Conservation (phyloP, 2,329 filamentous ascomycete genomes). For the Diaporthe citri region DNA sequence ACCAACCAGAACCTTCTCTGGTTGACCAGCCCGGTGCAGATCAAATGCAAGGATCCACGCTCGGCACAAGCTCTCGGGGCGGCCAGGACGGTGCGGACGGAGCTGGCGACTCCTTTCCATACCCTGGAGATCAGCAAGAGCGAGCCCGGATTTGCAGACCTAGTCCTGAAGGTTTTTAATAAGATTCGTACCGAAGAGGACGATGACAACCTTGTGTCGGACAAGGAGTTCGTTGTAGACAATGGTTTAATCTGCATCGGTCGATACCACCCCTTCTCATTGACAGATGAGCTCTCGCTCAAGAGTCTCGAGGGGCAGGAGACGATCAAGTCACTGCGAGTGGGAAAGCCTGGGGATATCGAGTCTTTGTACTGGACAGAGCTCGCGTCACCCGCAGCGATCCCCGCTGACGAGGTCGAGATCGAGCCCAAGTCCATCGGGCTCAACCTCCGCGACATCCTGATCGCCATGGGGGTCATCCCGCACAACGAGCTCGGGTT, state of each 20-base stretch:
- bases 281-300: background rate
- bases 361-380: background rate
- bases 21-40: constrained; percentile 3
- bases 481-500: background rate
- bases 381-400: background rate
- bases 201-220: background rate
- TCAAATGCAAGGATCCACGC: constrained; percentile 2
- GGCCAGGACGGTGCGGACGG: constrained; percentile 1
- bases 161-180: background rate
- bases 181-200: background rate
- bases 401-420: constrained; percentile 14
- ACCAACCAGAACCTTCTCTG: constrained; percentile 5
- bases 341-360: background rate
- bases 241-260: background rate
- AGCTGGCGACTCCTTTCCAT: background rate
- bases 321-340: background rate
- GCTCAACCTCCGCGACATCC: constrained; percentile 22
- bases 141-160: background rate
- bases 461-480: constrained; percentile 14
- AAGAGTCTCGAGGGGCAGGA: background rate
- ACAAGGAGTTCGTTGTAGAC: background rate
- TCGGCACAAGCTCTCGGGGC: constrained; percentile 9
- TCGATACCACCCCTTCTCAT: constrained; percentile 3
- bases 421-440: constrained; percentile 13
- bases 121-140: constrained; percentile 8